These are phyloP conservation scores for Syzygium grande DNA, from an alignment of 345 rosid genomes.

Conservation along the genomic window DNA sequence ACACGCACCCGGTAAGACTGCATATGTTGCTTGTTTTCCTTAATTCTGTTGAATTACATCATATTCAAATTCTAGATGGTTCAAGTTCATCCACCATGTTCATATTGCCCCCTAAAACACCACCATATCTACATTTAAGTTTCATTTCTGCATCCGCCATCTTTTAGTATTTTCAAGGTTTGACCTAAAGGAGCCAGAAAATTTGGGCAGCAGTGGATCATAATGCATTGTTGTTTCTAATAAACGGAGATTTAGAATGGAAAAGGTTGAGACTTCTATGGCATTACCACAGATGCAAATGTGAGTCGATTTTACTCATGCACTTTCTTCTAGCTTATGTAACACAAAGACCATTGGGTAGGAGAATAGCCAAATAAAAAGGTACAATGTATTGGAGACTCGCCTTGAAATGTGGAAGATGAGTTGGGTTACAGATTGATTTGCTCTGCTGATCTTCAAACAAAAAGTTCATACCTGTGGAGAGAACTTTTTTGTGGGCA, in stretches of 20 bases:
- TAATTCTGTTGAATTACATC: not conserved
- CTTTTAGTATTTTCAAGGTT: not conserved
- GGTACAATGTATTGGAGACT: not conserved
- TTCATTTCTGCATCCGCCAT: not conserved
- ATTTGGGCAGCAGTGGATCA: not conserved
- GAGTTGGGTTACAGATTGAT: not conserved
- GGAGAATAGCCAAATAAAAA: not conserved
- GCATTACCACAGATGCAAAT: not conserved
- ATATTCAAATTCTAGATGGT: not conserved
- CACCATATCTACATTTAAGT: not conserved
- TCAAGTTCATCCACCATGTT: not conserved
- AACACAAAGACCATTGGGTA: not conserved
- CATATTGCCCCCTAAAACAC: not conserved
- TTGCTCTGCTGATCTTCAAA: not conserved
- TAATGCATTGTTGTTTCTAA: not conserved
- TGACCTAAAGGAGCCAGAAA: not conserved
- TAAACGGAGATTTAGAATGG: not conserved
- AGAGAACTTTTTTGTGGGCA: not conserved
- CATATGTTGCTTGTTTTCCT: not conserved
- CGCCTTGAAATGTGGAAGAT: not conserved
- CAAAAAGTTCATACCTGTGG: not conserved
- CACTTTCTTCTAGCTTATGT: not conserved
- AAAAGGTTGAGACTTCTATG: not conserved
- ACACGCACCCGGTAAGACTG: conserved; percentile 11
- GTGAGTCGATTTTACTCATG: not conserved